Evolutionary conservation across 352 stramenopile species (phyloP).

Genomic region (Pythium dissimile): DNA sequence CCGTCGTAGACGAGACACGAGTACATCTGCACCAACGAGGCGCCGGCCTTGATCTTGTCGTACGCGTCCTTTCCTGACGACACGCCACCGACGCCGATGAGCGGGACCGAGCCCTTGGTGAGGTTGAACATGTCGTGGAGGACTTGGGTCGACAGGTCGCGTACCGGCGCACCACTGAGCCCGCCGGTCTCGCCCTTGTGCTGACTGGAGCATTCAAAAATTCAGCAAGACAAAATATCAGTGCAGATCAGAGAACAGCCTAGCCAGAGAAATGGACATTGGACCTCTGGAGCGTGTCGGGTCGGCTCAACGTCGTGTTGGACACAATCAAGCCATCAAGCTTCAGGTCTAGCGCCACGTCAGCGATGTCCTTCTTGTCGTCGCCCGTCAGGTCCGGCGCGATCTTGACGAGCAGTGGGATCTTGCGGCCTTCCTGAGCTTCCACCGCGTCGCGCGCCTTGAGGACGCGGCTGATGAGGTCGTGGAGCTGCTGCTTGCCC

Average conservation of each 20-base stretch:
- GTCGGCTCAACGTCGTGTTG: conserved; percentile 96
- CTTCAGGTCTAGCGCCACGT: conserved; percentile 79
- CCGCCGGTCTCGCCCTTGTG: conserved; percentile 89
- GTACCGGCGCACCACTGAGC: conserved; percentile 94
- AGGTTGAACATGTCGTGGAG: conserved; percentile 94
- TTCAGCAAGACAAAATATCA: not conserved
- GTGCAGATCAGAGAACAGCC: not conserved
- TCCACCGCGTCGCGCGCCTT: conserved; percentile 64
- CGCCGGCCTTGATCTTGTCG: conserved; percentile 97
- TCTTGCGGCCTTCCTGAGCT: conserved; percentile 43
- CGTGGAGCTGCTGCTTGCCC: conserved; percentile 77
- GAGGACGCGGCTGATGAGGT: conserved; percentile 69
- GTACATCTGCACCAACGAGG: conserved; percentile 95
- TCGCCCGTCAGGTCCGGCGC: conserved; percentile 94
- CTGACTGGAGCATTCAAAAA: conserved; percentile 17
- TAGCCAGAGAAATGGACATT: not conserved
- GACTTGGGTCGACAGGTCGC: conserved; percentile 92
- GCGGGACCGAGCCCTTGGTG: conserved; percentile 90
- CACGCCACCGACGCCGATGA: conserved; percentile 96
- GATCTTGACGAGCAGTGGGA: conserved; percentile 97
- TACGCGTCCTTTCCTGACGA: conserved; percentile 93
- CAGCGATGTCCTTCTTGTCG: conserved; percentile 94
- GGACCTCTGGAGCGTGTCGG: conserved; percentile 70
- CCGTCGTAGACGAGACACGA: conserved; percentile 92
- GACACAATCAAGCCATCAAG: conserved; percentile 96